Conservation (phyloP, 2,329 filamentous ascomycete species). For the Ophiostoma montium region DNA sequence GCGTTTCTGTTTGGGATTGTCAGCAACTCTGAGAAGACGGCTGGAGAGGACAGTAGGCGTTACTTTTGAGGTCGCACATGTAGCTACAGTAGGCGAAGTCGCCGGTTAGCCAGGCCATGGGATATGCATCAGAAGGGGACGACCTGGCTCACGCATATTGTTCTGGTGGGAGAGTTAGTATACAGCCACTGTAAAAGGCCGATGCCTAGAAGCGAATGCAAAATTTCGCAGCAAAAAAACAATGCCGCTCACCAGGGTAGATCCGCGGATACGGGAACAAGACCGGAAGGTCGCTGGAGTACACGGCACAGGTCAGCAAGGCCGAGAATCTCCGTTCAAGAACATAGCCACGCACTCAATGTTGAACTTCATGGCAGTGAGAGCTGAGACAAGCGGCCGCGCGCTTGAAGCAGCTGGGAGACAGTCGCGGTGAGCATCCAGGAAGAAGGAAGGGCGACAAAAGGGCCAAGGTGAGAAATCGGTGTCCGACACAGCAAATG, state of each 20-base stretch:
- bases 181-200: not conserved
- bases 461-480: not conserved
- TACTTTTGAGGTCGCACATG: conserved; percentile 45
- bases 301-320: not conserved
- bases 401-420: not conserved
- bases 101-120: not conserved
- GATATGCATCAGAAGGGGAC: not conserved
- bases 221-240: not conserved
- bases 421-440: not conserved
- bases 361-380: conserved; percentile 32
- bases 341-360: conserved; percentile 30
- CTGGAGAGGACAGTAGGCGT: no score
- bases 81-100: conserved; percentile 24
- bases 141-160: conserved; percentile 32
- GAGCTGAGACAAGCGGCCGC: not conserved
- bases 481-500: not conserved
- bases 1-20: conserved; percentile 38
- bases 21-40: not conserved
- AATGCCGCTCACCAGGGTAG: conserved; percentile 22
- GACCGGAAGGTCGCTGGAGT: conserved; percentile 36
- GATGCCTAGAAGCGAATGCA: not conserved
- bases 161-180: conserved; percentile 20
- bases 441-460: not conserved
- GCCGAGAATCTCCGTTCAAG: not conserved
- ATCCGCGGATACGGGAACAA: conserved; percentile 46